Evolutionary conservation across 495 filamentous ascomycete species (phyloP).

Genomic region (Tetracladium setigerum): DNA sequence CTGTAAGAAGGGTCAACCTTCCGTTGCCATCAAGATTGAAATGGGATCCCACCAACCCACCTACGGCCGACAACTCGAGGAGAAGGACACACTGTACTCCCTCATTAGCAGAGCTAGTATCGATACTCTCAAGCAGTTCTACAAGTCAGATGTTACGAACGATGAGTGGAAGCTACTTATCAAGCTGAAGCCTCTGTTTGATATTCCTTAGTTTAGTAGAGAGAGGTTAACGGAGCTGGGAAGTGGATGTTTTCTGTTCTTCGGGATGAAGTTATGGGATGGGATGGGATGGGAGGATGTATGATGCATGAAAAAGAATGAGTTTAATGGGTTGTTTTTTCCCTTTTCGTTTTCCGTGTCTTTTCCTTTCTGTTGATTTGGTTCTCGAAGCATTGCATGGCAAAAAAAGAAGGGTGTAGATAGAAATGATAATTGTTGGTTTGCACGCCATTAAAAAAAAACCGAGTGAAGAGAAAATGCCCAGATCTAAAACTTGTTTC

Average conservation of each 20-base stretch:
- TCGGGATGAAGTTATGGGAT: background rate
- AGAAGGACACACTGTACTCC: constrained; percentile 83
- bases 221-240: background rate
- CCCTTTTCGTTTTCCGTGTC: constrained; percentile 7
- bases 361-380: background rate
- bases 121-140: constrained; percentile 94
- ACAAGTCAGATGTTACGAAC: constrained; percentile 78
- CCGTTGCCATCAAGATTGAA: constrained; percentile 96
- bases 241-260: background rate
- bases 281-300: background rate
- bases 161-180: constrained; percentile 90
- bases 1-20: constrained; percentile 93
- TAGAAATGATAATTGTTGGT: too few relatives aligned
- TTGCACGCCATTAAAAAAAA: too few relatives aligned
- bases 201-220: constrained; percentile 55
- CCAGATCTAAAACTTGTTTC: too few relatives aligned
- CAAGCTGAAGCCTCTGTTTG: constrained; percentile 90
- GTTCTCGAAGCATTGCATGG: too few relatives aligned
- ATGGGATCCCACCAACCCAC: constrained; percentile 84
- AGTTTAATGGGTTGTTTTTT: background rate
- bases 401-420: too few relatives aligned
- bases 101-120: constrained; percentile 81
- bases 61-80: constrained; percentile 93
- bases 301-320: constrained; percentile 10
- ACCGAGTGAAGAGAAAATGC: too few relatives aligned